Percentiles rank a stretch among this genome's conserved stretches.
phyloP scores from a whole-genome alignment of 2,329 filamentous ascomycete genomes.

The Fusarium fujikuroi region DNA sequence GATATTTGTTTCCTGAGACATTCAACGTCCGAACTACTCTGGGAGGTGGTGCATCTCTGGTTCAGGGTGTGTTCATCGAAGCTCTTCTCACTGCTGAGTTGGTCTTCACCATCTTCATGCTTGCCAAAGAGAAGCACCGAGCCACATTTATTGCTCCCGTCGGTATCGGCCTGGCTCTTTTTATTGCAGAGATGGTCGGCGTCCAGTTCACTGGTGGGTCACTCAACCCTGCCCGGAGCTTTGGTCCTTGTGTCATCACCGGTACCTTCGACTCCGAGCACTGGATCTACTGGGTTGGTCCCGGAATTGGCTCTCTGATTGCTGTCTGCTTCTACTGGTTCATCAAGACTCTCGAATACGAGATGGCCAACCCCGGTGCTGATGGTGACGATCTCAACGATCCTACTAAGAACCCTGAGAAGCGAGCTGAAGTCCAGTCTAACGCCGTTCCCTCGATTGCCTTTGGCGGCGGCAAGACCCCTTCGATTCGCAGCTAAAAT shows the following conservation, averaged over 20 bases:
- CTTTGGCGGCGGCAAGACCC: constrained; percentile 34
- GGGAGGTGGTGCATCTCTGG: constrained; percentile 51
- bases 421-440: constrained; percentile 46
- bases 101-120: constrained; percentile 62
- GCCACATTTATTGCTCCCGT: constrained; percentile 60
- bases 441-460: constrained; percentile 27
- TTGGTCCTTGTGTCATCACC: constrained; percentile 59
- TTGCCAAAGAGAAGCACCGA: constrained; percentile 61
- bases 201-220: constrained; percentile 61
- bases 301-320: constrained; percentile 48
- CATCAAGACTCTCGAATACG: constrained; percentile 55
- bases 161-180: constrained; percentile 59
- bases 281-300: constrained; percentile 60
- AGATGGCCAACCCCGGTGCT: constrained; percentile 60
- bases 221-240: constrained; percentile 58
- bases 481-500: constrained; percentile 37
- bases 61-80: constrained; percentile 62
- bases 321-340: constrained; percentile 53
- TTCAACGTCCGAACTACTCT: constrained; percentile 57
- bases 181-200: constrained; percentile 58
- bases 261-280: constrained; percentile 55
- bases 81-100: constrained; percentile 60
- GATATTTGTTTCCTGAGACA: constrained; percentile 55
- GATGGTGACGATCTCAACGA: constrained; percentile 57
- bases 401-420: constrained; percentile 57